These are phyloP conservation scores for Trichoderma citrinoviride DNA, from an alignment of 2,329 filamentous ascomycete species.

Conservation along the genomic window DNA sequence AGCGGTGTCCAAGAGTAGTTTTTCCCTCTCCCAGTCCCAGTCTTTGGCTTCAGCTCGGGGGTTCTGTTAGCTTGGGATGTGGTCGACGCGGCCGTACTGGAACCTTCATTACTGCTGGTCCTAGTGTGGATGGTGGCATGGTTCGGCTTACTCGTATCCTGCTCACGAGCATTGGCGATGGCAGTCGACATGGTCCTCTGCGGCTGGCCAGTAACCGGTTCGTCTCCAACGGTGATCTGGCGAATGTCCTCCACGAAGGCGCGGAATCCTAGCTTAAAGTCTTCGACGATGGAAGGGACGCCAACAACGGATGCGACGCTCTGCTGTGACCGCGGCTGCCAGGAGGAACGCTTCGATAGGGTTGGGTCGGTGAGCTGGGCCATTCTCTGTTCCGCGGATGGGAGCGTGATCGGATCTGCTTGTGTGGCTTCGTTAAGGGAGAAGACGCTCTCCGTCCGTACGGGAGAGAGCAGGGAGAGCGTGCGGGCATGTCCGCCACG, in stretches of 20 bases:
- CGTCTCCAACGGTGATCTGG: conserved; percentile 93
- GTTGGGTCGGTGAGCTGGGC: conserved; percentile 40
- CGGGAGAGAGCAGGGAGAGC: conserved; percentile 79
- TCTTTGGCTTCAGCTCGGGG: conserved; percentile 37
- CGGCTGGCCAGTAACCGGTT: conserved; percentile 63
- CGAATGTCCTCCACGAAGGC: conserved; percentile 94
- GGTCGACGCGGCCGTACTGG: conserved; percentile 33
- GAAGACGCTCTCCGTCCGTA: conserved; percentile 46
- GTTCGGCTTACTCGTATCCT: conserved; percentile 23
- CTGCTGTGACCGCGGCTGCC: conserved; percentile 53
- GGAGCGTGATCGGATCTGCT: conserved; percentile 29
- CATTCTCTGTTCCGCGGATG: conserved; percentile 33
- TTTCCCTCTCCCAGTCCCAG: conserved; percentile 45
- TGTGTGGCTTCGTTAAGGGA: conserved; percentile 42
- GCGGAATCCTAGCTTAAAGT: conserved; percentile 85
- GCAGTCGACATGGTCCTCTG: conserved; percentile 34
- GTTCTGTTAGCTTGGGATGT: conserved; percentile 35
- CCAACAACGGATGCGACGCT: conserved; percentile 34
- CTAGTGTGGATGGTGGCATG: conserved; percentile 41
- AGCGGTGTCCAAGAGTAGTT: conserved; percentile 61
- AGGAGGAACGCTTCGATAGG: conserved; percentile 57
- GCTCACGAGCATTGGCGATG: conserved; percentile 27
- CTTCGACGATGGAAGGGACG: conserved; percentile 78
- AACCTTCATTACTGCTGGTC: conserved; percentile 44
- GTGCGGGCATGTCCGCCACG: conserved; percentile 61